Evolutionary conservation across 2,329 filamentous ascomycete species (phyloP), one percentile per base, ranked within the genome.

Genomic region (Ophiostoma populinum): DNA sequence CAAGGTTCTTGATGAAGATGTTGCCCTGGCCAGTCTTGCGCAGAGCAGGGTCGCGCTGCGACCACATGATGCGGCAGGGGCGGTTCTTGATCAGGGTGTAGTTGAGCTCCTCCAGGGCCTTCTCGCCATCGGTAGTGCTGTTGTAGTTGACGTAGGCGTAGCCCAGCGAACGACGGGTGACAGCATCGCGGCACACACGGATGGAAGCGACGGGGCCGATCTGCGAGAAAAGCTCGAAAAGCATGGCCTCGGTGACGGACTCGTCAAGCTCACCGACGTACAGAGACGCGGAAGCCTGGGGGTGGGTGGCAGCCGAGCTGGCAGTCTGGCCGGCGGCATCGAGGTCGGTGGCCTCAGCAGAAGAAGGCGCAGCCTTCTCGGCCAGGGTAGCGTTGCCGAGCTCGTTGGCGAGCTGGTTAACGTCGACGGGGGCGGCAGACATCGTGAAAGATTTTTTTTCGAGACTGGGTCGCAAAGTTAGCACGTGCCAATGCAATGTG

Each of bases 121-220:
- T 92, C 70, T 98, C 90, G 51, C 90, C 90, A 57, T 98, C 90
- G 43, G 75, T 60, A 43, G 86, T 92, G 59, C 83, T 87, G 70
- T 95, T 98, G 75, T 95, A 98, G 75, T 98, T 98, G 63, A 98
- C 90, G 61, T 98, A 98, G 60, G 90, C 90, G 60, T 98, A 98
- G 48, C 90, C 90, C 47, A 98, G 83, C 46, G 90, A 98, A 61
- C 90, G 87, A 58, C 90, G 86, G 54, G 90, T 95, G 55, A 98
- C 86, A 44, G 90, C 87, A 55, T 98, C 90, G 64, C 90, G 90
- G 75, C 90, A 98, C 57, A 98, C 90, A 72, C 90, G 90, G 61
- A 98, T 98, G 42, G 90, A 98, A 47, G 90, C 90, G 51, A 98
- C 90, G 53, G 92, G 87, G 50, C 90, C 90, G 55, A 98, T 98